Evolutionary conservation across 78 protist species (phyloP).

Genomic region (slime mould (Dictyostelium discoideum)): dicty_2.7 NC_007089.4:430001-430500

Average conservation of each 20-base stretch:
- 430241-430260: neutral
- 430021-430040: slow-evolving; percentile 81
- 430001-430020: slow-evolving; percentile 69
- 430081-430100: neutral
- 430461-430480: neutral
- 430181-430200: neutral
- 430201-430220: neutral
- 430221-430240: neutral
- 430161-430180: neutral
- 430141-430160: neutral
- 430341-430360: neutral
- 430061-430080: slow-evolving; percentile 18
- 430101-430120: neutral
- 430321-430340: neutral
- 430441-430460: neutral
- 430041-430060: slow-evolving; percentile 56
- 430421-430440: neutral
- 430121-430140: neutral
- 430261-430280: neutral
- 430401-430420: neutral
- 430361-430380: neutral
- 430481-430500: neutral
- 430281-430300: neutral
- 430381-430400: neutral
- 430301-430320: neutral